Percentiles rank a stretch among this genome's conserved stretches.
Evolutionary conservation across 1,139 yeast species (phyloP).

Genomic region (Yamadazyma siamensis): DNA sequence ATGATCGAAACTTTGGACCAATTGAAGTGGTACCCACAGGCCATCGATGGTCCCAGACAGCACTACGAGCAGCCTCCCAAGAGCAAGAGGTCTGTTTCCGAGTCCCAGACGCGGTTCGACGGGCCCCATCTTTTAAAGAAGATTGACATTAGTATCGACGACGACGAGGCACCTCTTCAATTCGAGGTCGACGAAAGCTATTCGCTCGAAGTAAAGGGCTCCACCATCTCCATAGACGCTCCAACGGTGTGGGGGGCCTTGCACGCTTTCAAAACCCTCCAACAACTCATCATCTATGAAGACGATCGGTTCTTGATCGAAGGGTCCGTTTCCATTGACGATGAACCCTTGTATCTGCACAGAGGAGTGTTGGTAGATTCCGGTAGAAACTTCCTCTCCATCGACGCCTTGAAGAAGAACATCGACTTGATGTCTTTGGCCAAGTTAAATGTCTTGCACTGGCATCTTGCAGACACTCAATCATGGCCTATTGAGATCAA

Average conservation of each 20-base stretch:
- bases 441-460: constrained; percentile 44
- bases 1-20: constrained; percentile 14
- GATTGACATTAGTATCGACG: neutral
- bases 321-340: constrained; percentile 32
- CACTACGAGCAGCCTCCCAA: neutral
- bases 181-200: constrained; percentile 37
- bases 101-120: neutral
- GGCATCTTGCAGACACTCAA: constrained; percentile 46
- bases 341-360: constrained; percentile 40
- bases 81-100: neutral
- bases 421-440: constrained; percentile 41
- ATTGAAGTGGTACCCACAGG: constrained; percentile 28
- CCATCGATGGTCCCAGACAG: constrained; percentile 16
- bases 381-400: constrained; percentile 37
- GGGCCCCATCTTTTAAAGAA: neutral
- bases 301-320: constrained; percentile 24
- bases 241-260: constrained; percentile 45
- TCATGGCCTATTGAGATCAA: constrained; percentile 44
- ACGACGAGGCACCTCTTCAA: constrained; percentile 1
- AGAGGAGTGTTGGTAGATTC: constrained; percentile 46
- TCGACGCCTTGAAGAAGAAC: constrained; percentile 30
- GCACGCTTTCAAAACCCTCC: constrained; percentile 43
- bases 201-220: constrained; percentile 16
- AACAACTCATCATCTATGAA: constrained; percentile 36
- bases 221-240: constrained; percentile 24